Evolutionary conservation across 768 basidiomycete species (phyloP), one percentile per base, ranked within the genome.

Genomic region (Amyloporia xantha): DNA sequence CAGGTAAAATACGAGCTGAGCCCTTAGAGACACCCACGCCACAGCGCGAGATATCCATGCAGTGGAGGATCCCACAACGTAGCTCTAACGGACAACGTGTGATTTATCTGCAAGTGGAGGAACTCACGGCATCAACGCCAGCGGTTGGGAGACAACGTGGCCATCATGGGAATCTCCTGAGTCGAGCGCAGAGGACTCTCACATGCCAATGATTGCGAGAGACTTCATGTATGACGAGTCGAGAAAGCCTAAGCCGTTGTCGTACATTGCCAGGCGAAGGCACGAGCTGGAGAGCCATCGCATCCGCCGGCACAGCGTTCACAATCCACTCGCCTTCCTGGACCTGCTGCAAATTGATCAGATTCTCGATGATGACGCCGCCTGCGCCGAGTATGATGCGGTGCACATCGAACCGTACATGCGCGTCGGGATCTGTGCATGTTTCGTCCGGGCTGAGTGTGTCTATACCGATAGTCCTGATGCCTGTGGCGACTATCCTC

Each of bases 231-330:
- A 15, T 7, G 7, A 7, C 7, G 15, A 7, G 15, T 33, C 15
- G 30, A 7, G 30, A 7, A 7, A 33, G n/a, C 39, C 12, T 30
- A 27, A 7, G 40, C 3, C 35, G 4, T 48, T 39, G 25, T 25
- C 9, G 28, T 28, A n/a, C n/a, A n/a, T 20, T 41, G 25, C 70
- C 69, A 78, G 3, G 81, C 86, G 54, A 77, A 79, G 2, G 84
- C 86, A 47, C 86, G 71, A 11, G 84, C 71, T 0, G 86, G 85
- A 1, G 82, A 81, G 9, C 81, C 86, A 58, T 88, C 86, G 10
- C 66, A 88, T 48, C 38, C 72, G 79, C 41, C 0, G 85, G 85
- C 20, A 78, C 61, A 33, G 87, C 59, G 48, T 73, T 77, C 24
- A 84, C 76, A 47, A 71, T 66, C 59, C 68, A 72, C 17, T 68